phyloP scores from a whole-genome alignment of 257 asterid species.

The Misopates orontium region DNA sequence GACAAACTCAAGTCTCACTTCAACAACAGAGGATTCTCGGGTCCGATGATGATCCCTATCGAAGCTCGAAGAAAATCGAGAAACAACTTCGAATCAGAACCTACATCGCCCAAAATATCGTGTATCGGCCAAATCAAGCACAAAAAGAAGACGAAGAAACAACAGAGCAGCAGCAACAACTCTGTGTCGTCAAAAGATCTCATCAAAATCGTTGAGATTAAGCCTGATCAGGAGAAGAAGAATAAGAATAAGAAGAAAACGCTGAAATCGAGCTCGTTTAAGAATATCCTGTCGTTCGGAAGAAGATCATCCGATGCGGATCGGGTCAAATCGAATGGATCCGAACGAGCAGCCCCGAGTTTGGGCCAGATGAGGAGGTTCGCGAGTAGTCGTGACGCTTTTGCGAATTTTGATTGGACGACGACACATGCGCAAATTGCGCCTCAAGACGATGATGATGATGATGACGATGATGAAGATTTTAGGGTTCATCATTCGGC shows the following conservation, averaged over 20 bases:
- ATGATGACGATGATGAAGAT: constrained; percentile 40
- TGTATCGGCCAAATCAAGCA: constrained; percentile 66
- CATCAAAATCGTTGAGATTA: too few relatives aligned
- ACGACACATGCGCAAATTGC: constrained; percentile 28
- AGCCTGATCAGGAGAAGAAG: constrained; percentile 31
- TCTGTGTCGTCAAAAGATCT: too few relatives aligned
- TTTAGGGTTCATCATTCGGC: constrained; percentile 55
- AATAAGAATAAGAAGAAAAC: constrained; percentile 45
- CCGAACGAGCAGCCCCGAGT: constrained; percentile 35
- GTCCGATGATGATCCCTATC: constrained; percentile 43
- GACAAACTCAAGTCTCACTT: constrained; percentile 27
- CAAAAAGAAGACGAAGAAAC: constrained; percentile 30
- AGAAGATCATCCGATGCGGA: constrained; percentile 40
- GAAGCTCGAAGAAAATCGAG: constrained; percentile 42
- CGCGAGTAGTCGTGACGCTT: constrained; percentile 68
- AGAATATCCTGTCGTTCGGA: constrained; percentile 31
- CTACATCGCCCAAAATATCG: constrained; percentile 58
- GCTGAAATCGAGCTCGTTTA: constrained; percentile 18
- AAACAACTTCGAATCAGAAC: constrained; percentile 36
- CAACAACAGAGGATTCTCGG: constrained; percentile 32
- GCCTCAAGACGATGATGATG: constrained; percentile 25
- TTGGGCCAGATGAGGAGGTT: constrained; percentile 60
- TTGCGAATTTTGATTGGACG: constrained; percentile 64
- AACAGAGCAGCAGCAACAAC: not conserved
- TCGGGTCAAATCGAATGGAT: not conserved